Base-by-base conservation (phyloP, 495 filamentous ascomycete species). In the Podospora pseudoanserina region DNA sequence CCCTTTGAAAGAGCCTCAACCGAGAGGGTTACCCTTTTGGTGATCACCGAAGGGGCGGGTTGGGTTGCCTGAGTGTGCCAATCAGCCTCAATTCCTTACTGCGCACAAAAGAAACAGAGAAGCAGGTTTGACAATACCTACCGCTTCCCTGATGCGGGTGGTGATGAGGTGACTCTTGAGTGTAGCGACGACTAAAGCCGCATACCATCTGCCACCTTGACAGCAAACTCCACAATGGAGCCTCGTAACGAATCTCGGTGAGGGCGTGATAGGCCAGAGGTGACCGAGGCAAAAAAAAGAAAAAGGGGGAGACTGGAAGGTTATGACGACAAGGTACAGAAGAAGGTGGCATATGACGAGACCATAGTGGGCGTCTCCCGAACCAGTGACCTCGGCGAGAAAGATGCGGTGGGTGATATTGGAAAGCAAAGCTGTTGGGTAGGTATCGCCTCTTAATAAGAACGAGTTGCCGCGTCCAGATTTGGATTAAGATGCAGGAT, bases 291-390 rank as follows among this genome's bases (percentile, higher is more conserved):
- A 26, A 9, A 20, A 58, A 26, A 20, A 20, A 57, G 5, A 5
- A 23, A 57, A 5, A 23, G n/a, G 55, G 55, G n/a, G 54, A 20
- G 54, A n/a, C n/a, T 7, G 6, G n/a, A 9, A 44, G 11, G 53
- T 64, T 67, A 70, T 56, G 72, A 72, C 26, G 64, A 71, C 57
- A 26, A 67, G 54, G 32, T 32, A 34, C 27, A 63, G 60, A 30
- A 39, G 60, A 39, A 53, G 54, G n/a, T n/a, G 20, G 65, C 58
- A 63, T 65, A 66, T 69, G 66, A 69, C 67, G 70, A 67, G 63
- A 68, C 68, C 72, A 76, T 74, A 66, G 65, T 68, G 70, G 63
- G 67, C 63, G 70, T 26, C 16, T 30, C 32, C 34, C 57, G 60
- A 56, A 56, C 53, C 19, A 61, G 27, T 56, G 2, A 18, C 19